These are phyloP conservation scores for Cutaneotrichosporon daszewskae DNA, from an alignment of 1,284 basidiomycete species.

Conservation along the genomic window DNA sequence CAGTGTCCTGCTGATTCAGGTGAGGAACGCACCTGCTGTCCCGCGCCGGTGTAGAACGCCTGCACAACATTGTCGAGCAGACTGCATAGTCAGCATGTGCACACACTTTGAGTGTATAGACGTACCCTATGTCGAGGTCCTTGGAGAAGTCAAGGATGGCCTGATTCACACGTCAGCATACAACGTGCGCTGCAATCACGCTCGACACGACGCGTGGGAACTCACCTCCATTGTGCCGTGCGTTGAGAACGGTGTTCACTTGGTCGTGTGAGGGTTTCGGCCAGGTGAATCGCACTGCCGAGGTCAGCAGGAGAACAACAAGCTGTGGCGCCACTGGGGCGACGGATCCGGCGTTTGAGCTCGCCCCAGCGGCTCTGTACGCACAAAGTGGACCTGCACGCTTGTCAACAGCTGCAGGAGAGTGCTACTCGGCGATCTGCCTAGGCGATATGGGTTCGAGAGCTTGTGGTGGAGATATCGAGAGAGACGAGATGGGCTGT, in stretches of 20 bases:
- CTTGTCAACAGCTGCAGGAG: too few relatives aligned
- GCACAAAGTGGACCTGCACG: too few relatives aligned
- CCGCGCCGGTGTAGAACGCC: slow-evolving; percentile 72
- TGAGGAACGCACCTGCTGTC: slow-evolving; percentile 59
- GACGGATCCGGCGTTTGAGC: too few relatives aligned
- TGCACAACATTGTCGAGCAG: slow-evolving; percentile 80
- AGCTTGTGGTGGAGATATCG: too few relatives aligned
- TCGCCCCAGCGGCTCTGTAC: too few relatives aligned
- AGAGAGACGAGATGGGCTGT: too few relatives aligned
- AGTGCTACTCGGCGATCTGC: too few relatives aligned
- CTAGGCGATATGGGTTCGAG: too few relatives aligned
- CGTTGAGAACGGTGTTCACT: neutral
- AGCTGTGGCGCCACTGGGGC: too few relatives aligned
- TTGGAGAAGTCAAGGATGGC: slow-evolving; percentile 77
- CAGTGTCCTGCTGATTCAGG: neutral
- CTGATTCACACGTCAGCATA: slow-evolving; percentile 47
- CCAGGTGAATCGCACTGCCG: too few relatives aligned
- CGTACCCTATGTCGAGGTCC: slow-evolving; percentile 67
- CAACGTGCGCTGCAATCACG: neutral
- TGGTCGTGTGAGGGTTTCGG: neutral
- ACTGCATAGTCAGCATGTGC: slow-evolving; percentile 23
- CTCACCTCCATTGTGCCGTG: slow-evolving; percentile 37
- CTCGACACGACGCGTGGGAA: too few relatives aligned
- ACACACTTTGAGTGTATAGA: neutral
- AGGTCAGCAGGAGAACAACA: too few relatives aligned